Base-by-base conservation (phyloP, 148 eudicot genomes). In the Rhododendron simsii region DNA sequence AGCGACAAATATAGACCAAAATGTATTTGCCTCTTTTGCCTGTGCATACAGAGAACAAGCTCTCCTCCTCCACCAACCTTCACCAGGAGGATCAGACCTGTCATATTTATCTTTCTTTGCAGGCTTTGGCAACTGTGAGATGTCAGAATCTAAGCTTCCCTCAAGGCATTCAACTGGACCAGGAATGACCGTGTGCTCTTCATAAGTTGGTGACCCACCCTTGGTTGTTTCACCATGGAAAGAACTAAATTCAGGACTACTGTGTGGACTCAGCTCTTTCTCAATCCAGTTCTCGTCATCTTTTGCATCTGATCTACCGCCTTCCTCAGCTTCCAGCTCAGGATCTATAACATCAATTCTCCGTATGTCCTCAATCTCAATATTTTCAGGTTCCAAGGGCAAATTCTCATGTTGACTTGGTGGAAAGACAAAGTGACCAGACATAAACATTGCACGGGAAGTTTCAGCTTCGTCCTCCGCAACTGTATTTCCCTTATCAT, bases 401-500 rank as follows among this genome's bases (percentile, higher is more conserved):
- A 95, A 91, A 88, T 94, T 95, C 88, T 98, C 99, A 85, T 98
- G 98, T 89, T 95, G 93, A 83, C 89, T 92, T 48, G 96, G 98
- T 28, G 99, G 98, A 81, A 95, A 95, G 73, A 92, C 95, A 88
- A 98, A 98, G 85, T 92, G 99, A 80, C 98, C 89, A 80, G 99
- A 98, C 98, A 93, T 91, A 81, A 98, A 94, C 88, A 98, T 84
- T 65, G 93, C 92, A 41, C 80, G 85, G 51, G 98, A 94, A 87
- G 93, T 89, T 91, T 92, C 94, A 79, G 93, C 86, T 67, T 90
- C 92, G 77, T 89, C 73, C 65, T 85, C 86, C 84, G 71, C 91
- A 84, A 57, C 81, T 47, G 81, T 33, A 63, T 79, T 78, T 80
- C 50, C 89, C 76, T 83, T 87, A 30, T 91, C 91, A 79, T 88